These are phyloP conservation scores for Mycosphaerelloides madeirae DNA, from an alignment of 2,329 filamentous ascomycete genomes.

Conservation along the genomic window DNA sequence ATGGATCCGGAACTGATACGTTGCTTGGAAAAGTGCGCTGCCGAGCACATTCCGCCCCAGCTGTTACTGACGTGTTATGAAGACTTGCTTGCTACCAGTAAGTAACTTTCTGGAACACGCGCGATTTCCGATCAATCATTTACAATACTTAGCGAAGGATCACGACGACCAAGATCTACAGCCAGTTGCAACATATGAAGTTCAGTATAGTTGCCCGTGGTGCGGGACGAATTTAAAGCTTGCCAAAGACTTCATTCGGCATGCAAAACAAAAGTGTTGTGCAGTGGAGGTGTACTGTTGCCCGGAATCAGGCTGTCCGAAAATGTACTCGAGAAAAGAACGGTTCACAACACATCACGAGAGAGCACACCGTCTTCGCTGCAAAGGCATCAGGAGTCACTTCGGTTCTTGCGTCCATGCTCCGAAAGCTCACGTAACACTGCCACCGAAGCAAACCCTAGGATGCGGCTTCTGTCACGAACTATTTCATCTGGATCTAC, in stretches of 20 bases:
- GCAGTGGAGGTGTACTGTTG: neutral
- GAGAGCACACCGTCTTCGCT: neutral
- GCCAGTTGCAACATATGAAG: too few relatives aligned
- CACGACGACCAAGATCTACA: too few relatives aligned
- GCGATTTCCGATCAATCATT: too few relatives aligned
- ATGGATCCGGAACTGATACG: too few relatives aligned
- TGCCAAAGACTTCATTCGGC: conserved; percentile 6
- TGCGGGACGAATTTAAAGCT: neutral
- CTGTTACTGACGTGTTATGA: too few relatives aligned
- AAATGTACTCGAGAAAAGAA: neutral
- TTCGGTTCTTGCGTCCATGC: conserved; percentile 1
- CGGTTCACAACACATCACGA: conserved; percentile 1
- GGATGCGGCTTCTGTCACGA: conserved; percentile 5
- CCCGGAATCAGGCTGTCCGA: conserved; percentile 3
- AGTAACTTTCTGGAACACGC: too few relatives aligned
- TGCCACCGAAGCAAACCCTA: neutral
- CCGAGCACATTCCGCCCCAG: too few relatives aligned
- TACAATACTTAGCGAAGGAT: too few relatives aligned
- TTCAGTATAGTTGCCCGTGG: conserved; percentile 1
- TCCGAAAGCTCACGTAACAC: neutral
- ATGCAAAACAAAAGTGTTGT: conserved; percentile 5
- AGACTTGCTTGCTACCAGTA: too few relatives aligned
- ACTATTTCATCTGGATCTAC: conserved; percentile 3
- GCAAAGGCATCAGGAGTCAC: too few relatives aligned
- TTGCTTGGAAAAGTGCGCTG: too few relatives aligned